Conservation (phyloP, 495 filamentous ascomycete species). For the Venustampulla echinocandica region DNA sequence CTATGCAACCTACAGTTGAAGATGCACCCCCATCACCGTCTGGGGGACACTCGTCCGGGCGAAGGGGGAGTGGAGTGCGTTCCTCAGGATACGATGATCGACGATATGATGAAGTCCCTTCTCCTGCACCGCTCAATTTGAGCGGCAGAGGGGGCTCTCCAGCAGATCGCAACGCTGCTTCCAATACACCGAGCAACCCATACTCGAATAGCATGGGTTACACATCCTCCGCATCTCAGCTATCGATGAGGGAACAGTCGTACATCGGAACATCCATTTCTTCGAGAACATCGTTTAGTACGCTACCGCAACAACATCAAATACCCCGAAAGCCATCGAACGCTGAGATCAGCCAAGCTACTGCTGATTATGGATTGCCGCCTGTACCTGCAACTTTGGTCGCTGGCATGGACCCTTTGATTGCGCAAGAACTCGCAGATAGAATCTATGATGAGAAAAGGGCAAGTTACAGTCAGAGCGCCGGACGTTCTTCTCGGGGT, state of each 20-base stretch:
- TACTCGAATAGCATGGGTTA: conserved; percentile 16
- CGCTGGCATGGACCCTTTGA: conserved; percentile 55
- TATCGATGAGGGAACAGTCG: conserved; percentile 15
- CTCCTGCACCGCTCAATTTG: conserved; percentile 41
- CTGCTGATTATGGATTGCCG: conserved; percentile 22
- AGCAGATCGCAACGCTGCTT: conserved; percentile 24
- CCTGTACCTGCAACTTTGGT: conserved; percentile 59
- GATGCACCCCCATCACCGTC: conserved; percentile 49
- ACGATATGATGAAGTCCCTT: conserved; percentile 33
- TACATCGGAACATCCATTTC: conserved; percentile 7
- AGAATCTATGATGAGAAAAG: conserved; percentile 39
- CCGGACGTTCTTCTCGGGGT: conserved; percentile 11
- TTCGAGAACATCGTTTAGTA: conserved; percentile 17
- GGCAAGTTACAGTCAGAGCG: conserved; percentile 9
- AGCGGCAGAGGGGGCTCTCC: conserved; percentile 30
- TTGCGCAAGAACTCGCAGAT: conserved; percentile 49
- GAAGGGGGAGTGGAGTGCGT: conserved; percentile 7
- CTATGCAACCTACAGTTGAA: conserved; percentile 62
- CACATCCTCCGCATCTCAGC: conserved; percentile 8
- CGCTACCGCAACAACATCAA: conserved; percentile 13
- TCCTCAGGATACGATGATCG: conserved; percentile 31
- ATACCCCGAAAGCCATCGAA: conserved; percentile 5
- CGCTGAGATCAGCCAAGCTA: not conserved
- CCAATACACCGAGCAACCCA: conserved; percentile 9
- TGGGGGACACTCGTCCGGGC: conserved; percentile 9